Evolutionary conservation across 257 asterid species (phyloP).

Genomic region (Solanum clarkiae): DNA sequence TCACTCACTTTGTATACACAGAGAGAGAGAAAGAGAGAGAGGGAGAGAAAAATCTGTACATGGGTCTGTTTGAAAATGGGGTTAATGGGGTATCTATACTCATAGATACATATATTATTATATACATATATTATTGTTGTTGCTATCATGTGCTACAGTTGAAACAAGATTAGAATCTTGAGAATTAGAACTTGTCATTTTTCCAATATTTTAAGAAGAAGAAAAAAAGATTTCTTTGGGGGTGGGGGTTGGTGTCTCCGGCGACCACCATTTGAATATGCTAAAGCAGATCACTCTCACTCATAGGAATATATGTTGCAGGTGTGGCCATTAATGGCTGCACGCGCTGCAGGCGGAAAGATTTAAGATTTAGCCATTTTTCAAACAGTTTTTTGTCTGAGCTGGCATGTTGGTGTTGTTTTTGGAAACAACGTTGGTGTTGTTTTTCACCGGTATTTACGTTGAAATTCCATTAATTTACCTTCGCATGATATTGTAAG

Average conservation of each 20-base stretch:
- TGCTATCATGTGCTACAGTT: conserved; percentile 38
- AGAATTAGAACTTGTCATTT: conserved; percentile 16
- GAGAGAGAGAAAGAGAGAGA: background rate
- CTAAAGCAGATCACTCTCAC: conserved; percentile 48
- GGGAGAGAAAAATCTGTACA: background rate
- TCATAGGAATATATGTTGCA: background rate
- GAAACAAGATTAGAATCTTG: conserved; percentile 3
- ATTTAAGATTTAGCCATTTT: background rate
- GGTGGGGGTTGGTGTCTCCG: background rate
- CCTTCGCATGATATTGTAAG: too few species aligned
- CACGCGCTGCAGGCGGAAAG: conserved; percentile 2
- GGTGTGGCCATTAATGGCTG: background rate
- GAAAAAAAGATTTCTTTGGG: background rate
- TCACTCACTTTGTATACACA: background rate
- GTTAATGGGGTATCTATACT: conserved; percentile 1
- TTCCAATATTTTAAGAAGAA: conserved; percentile 24
- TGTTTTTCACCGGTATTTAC: too few species aligned
- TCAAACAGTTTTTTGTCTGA: background rate
- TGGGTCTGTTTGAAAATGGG: background rate
- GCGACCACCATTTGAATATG: conserved; percentile 27
- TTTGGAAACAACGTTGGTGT: too few species aligned
- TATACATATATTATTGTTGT: conserved; percentile 8
- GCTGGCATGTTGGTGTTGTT: background rate
- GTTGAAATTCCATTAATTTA: too few species aligned
- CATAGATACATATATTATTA: background rate